These are phyloP conservation scores for Skeletonema potamos DNA, from an alignment of 108 stramenopile genomes.

Conservation along the genomic window DNA sequence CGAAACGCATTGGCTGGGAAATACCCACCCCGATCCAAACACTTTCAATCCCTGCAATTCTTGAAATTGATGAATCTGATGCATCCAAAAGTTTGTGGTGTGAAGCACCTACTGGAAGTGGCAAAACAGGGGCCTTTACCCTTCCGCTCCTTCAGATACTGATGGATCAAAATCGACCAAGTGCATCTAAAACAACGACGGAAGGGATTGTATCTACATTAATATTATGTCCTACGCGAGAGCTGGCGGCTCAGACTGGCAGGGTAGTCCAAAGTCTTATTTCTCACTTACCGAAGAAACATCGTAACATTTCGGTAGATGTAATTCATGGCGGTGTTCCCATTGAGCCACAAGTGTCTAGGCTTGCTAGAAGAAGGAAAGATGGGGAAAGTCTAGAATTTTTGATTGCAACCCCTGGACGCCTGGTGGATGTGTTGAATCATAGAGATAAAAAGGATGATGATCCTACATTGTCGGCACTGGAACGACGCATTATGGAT, in stretches of 20 bases:
- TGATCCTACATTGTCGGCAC: constrained; percentile 47
- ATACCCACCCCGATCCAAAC: constrained; percentile 68
- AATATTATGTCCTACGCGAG: constrained; percentile 91
- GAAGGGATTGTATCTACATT: constrained; percentile 52
- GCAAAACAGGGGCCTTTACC: constrained; percentile 91
- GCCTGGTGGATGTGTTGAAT: constrained; percentile 90
- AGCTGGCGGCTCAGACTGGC: constrained; percentile 90
- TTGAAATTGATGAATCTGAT: constrained; percentile 30
- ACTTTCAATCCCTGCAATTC: constrained; percentile 68
- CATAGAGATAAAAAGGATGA: constrained; percentile 32
- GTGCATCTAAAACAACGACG: not conserved
- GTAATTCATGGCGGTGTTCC: constrained; percentile 69
- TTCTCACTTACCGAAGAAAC: constrained; percentile 30
- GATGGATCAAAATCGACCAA: constrained; percentile 26
- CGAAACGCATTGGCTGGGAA: constrained; percentile 47
- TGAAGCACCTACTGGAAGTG: constrained; percentile 68
- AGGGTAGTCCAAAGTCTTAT: constrained; percentile 50
- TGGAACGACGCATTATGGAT: constrained; percentile 62
- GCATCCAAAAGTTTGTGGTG: constrained; percentile 56
- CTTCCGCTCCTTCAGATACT: constrained; percentile 85
- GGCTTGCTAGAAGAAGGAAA: constrained; percentile 47
- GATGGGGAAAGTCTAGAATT: constrained; percentile 63
- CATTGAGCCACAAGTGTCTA: constrained; percentile 53
- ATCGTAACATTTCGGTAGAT: constrained; percentile 31
- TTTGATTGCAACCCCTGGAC: constrained; percentile 95